These are phyloP conservation scores for Spergularia bocconei DNA, from an alignment of 148 eudicot species.

Conservation along the genomic window DNA sequence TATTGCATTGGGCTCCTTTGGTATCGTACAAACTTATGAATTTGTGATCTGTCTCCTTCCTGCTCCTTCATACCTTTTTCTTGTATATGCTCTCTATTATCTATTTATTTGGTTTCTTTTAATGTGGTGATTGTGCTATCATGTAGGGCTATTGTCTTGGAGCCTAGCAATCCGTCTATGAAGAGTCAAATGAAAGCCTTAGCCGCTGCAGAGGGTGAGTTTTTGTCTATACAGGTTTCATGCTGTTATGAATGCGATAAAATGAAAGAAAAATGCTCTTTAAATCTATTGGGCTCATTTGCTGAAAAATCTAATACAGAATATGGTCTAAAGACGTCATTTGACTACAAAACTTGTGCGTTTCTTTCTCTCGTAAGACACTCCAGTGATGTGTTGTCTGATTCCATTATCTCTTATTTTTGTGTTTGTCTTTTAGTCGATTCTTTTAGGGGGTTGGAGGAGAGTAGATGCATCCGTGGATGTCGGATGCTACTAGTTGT, in stretches of 20 bases:
- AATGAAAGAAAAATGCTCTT: background rate
- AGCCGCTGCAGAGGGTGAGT: constrained; percentile 87
- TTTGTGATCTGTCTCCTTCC: background rate
- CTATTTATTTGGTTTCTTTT: background rate
- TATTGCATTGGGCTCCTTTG: background rate
- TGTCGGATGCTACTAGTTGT: background rate
- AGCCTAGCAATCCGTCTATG: constrained; percentile 69
- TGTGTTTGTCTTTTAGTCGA: no score
- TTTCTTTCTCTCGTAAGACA: constrained; percentile 4
- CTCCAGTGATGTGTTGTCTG: background rate
- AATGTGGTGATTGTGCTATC: constrained; percentile 6
- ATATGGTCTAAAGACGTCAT: background rate
- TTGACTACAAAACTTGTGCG: background rate
- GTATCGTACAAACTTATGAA: background rate
- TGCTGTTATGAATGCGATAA: background rate
- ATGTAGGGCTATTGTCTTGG: constrained; percentile 71
- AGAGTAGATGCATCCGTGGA: background rate
- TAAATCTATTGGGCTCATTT: background rate
- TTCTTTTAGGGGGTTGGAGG: no score
- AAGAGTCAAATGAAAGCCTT: constrained; percentile 82
- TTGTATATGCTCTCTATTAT: background rate
- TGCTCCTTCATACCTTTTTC: background rate
- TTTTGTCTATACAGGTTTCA: constrained; percentile 1
- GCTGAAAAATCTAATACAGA: constrained; percentile 4
- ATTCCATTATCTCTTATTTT: no score